These are phyloP conservation scores for Cytospora piceicola DNA, from an alignment of 2,329 filamentous ascomycete genomes.

Conservation along the genomic window DNA sequence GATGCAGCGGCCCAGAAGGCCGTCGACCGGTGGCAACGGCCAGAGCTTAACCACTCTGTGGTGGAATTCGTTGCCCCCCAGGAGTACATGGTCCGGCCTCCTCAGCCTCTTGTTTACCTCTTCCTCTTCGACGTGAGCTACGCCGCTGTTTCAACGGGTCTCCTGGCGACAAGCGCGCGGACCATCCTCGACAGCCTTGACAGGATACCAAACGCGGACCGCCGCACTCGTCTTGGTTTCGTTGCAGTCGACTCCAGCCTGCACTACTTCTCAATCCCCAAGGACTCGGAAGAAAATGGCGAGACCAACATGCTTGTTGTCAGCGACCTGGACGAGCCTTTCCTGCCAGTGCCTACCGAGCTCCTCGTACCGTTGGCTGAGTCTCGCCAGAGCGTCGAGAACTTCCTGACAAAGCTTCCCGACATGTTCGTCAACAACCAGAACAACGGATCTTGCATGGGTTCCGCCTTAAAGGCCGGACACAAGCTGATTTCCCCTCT, in stretches of 20 bases:
- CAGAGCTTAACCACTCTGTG: conserved; percentile 93
- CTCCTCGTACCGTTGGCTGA: conserved; percentile 87
- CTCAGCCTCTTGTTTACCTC: conserved; percentile 91
- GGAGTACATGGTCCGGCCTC: conserved; percentile 98
- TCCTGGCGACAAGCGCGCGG: conserved; percentile 88
- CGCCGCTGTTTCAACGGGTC: conserved; percentile 83
- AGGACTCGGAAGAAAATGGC: conserved; percentile 80
- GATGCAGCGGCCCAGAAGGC: conserved; percentile 89
- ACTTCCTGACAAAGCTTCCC: conserved; percentile 86
- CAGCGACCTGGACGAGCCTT: conserved; percentile 94
- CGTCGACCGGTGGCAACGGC: conserved; percentile 87
- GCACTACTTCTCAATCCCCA: conserved; percentile 94
- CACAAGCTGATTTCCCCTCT: conserved; percentile 95
- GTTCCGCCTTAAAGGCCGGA: conserved; percentile 86
- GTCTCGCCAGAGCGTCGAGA: conserved; percentile 87
- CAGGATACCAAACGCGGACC: conserved; percentile 96
- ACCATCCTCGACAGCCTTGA: conserved; percentile 95
- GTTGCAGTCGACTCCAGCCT: conserved; percentile 93
- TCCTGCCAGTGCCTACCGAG: conserved; percentile 90
- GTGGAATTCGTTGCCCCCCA: conserved; percentile 98
- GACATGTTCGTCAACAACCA: conserved; percentile 97
- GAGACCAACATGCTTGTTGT: conserved; percentile 93
- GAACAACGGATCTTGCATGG: conserved; percentile 89
- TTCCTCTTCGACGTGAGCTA: conserved; percentile 97
- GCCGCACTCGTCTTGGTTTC: conserved; percentile 89